phyloP scores from a whole-genome alignment of 2,329 filamentous ascomycete species.

The Aspergillus ustus region DNA sequence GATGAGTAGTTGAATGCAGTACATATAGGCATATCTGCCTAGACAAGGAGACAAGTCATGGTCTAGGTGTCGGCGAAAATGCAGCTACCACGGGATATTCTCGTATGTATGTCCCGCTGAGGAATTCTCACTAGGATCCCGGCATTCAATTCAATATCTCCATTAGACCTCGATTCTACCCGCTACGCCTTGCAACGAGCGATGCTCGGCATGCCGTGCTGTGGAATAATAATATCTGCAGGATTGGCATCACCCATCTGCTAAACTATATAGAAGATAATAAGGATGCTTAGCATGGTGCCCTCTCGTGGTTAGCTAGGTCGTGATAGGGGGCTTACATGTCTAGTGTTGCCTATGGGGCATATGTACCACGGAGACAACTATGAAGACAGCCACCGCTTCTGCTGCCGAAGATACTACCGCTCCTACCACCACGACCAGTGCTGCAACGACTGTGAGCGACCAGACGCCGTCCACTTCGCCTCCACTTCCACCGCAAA shows the following conservation, averaged over 20 bases:
- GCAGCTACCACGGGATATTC: too few species aligned
- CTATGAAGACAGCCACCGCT: slow-evolving; percentile 9
- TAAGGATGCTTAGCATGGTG: slow-evolving; percentile 38
- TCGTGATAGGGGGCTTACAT: slow-evolving; percentile 57
- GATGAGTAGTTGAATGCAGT: not conserved
- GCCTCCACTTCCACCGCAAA: not conserved
- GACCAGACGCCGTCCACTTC: not conserved
- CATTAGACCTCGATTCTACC: not conserved
- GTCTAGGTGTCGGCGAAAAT: too few species aligned
- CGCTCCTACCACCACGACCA: not conserved
- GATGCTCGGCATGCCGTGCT: not conserved
- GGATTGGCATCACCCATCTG: not conserved
- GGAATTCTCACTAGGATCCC: too few species aligned
- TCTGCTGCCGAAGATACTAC: slow-evolving; percentile 13
- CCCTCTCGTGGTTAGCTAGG: slow-evolving; percentile 60
- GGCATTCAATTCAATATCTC: too few species aligned
- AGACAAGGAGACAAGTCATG: too few species aligned
- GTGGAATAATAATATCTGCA: slow-evolving; percentile 6
- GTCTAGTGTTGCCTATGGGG: slow-evolving; percentile 48
- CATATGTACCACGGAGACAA: slow-evolving; percentile 12
- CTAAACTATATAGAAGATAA: not conserved
- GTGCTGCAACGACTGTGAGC: not conserved
- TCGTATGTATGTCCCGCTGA: too few species aligned
- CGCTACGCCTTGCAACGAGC: not conserved
- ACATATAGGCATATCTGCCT: too few species aligned